Evolutionary conservation across 495 filamentous ascomycete genomes (phyloP).

Genomic region (Talaromyces thailandensis): DNA sequence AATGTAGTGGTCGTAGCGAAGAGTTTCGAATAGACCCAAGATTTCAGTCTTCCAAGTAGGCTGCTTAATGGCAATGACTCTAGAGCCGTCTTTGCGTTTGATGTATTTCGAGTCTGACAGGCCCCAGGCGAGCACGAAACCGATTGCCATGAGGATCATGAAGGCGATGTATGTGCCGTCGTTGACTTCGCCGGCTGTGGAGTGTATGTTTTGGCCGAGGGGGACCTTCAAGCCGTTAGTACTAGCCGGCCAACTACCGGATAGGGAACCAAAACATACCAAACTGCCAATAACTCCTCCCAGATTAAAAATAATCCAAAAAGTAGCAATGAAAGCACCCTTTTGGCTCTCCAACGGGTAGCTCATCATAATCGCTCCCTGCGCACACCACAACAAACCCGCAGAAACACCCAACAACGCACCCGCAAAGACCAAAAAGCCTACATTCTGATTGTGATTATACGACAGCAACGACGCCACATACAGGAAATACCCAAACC

Average conservation of each 20-base stretch:
- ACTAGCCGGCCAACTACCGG: not conserved
- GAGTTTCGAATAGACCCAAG: constrained; percentile 65
- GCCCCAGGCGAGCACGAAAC: constrained; percentile 61
- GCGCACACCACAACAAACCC: constrained; percentile 82
- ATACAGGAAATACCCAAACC: constrained; percentile 82
- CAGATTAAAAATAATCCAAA: constrained; percentile 95
- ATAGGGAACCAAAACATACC: constrained; percentile 25
- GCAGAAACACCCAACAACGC: constrained; percentile 63
- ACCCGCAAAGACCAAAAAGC: constrained; percentile 50
- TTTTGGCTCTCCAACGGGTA: constrained; percentile 78
- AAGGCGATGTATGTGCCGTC: constrained; percentile 90
- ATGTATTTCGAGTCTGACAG: constrained; percentile 73
- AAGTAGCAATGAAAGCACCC: constrained; percentile 80
- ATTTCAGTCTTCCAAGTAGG: constrained; percentile 75
- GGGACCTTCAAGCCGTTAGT: constrained; percentile 44
- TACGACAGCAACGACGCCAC: constrained; percentile 69
- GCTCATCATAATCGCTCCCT: constrained; percentile 93
- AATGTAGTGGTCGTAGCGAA: constrained; percentile 67
- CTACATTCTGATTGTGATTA: constrained; percentile 62
- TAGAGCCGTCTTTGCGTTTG: constrained; percentile 72
- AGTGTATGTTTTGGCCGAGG: constrained; percentile 71
- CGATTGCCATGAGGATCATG: constrained; percentile 73
- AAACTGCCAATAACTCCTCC: constrained; percentile 85
- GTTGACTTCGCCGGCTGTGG: constrained; percentile 48
- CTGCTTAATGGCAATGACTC: constrained; percentile 78